phyloP scores from a whole-genome alignment of 2,329 filamentous ascomycete genomes.

The Stachybotrys echinatus region DNA sequence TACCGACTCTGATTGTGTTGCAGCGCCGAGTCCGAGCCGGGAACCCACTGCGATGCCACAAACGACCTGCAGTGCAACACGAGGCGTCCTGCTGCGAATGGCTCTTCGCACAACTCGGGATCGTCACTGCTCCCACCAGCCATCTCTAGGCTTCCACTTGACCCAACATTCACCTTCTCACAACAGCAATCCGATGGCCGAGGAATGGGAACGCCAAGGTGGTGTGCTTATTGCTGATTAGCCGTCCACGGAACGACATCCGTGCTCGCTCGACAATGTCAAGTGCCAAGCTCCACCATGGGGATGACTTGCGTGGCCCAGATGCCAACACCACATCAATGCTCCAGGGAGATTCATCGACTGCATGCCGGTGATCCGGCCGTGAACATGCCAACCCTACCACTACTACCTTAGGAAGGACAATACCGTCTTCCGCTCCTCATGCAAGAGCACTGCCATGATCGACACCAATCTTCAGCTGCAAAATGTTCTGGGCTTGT shows the following conservation, averaged over 20 bases:
- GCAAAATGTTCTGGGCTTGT: too few relatives aligned
- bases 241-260: background rate
- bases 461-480: too few relatives aligned
- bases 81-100: too few relatives aligned
- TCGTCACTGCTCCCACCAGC: too few relatives aligned
- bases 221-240: background rate
- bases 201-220: background rate
- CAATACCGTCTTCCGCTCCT: background rate
- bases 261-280: background rate
- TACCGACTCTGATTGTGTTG: too few relatives aligned
- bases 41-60: background rate
- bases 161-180: too few relatives aligned
- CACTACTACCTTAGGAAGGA: background rate
- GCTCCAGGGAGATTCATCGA: background rate
- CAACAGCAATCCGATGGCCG: too few relatives aligned
- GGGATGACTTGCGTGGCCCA: background rate
- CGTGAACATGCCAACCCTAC: background rate
- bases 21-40: too few relatives aligned
- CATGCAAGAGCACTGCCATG: too few relatives aligned
- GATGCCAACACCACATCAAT: background rate
- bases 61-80: background rate
- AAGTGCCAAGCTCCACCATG: background rate
- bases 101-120: too few relatives aligned
- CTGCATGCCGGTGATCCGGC: background rate
- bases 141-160: too few relatives aligned